Evolutionary conservation across 768 basidiomycete species (phyloP).

Genomic region (Phallus indusiatus): DNA sequence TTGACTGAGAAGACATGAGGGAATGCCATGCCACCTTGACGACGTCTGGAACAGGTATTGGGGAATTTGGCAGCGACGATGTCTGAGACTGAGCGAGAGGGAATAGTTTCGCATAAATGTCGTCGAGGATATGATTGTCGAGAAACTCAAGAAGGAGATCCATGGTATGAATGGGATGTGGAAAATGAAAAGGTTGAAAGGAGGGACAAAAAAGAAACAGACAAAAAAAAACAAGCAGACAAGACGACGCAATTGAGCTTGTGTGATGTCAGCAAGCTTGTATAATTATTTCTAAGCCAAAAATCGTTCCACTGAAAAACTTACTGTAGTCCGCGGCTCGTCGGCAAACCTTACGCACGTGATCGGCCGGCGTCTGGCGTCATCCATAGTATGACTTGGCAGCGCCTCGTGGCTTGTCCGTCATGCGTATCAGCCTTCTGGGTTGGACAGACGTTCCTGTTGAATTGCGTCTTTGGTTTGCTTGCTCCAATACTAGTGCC

Average conservation of each 20-base stretch:
- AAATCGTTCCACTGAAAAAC: neutral
- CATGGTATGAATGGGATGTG: slow-evolving; percentile 38
- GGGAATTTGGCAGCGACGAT: slow-evolving; percentile 14
- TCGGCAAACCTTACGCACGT: neutral
- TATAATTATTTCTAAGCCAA: neutral
- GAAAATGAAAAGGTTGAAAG: neutral
- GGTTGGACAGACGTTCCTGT: too few relatives aligned
- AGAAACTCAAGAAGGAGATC: slow-evolving; percentile 68
- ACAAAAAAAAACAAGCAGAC: neutral
- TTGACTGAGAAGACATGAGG: slow-evolving; percentile 30
- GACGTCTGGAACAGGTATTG: slow-evolving; percentile 19
- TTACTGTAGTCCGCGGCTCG: neutral
- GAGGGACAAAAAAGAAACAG: neutral
- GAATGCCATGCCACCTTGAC: slow-evolving; percentile 25
- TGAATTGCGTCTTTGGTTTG: too few relatives aligned
- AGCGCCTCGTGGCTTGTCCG: neutral
- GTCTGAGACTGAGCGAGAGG: slow-evolving; percentile 33
- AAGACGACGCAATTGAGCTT: neutral
- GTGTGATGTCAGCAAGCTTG: neutral
- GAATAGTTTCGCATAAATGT: slow-evolving; percentile 63
- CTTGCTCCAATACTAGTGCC: too few relatives aligned
- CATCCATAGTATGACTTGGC: neutral
- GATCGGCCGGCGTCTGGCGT: neutral
- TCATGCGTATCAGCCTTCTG: too few relatives aligned
- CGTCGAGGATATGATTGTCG: slow-evolving; percentile 72